Base-by-base conservation (phyloP, 768 basidiomycete species). In the Candolleomyces efflorescens region DNA sequence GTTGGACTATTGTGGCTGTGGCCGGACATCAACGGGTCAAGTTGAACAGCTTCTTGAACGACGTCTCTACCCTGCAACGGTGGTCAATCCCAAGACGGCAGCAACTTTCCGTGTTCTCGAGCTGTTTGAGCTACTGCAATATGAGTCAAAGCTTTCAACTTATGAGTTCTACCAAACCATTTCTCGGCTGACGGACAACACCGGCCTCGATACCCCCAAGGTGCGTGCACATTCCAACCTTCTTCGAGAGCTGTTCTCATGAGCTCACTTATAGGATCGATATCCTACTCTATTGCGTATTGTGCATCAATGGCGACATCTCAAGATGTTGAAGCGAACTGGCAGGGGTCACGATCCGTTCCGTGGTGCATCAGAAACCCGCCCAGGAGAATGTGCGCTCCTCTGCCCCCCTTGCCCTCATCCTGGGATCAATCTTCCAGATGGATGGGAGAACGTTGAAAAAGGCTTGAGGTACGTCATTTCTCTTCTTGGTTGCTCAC, bases 1-100 rank as follows among this genome's bases (percentile, higher is more conserved):
- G 0, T n/a, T 75, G 13, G 62, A 67, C 26, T 75, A 69, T 49
- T 76, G 74, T 55, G 65, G 62, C 0, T 76, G 73, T 37, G 61
- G 58, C 6, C 36, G 58, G 24, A 37, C 22, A 3, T 50, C 58
- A 7, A 44, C 50, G 15, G 46, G 18, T 3, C 56, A 63, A 20
- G 48, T 58, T 12, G 59, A 58, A 9, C 74, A 78, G 54, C 66
- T 77, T 0, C 68, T 78, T 0, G 62, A 66, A 3, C 55, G 56
- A 49, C 50, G 62, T 0, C 56, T 63, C 18, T 68, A 50, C 39
- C 71, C 73, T 18, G 63, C 66, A 12, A 71, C 70, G 3, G 51
- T 58, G 7, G 49, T 36, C 6, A 32, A 59, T 15, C 70, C 68
- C 0, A 64, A 66, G 43, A 67, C 70, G 2, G 67, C 64, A 6